Base-by-base conservation (phyloP, 2,329 filamentous ascomycete genomes). In the Ascochyta fabae region DNA sequence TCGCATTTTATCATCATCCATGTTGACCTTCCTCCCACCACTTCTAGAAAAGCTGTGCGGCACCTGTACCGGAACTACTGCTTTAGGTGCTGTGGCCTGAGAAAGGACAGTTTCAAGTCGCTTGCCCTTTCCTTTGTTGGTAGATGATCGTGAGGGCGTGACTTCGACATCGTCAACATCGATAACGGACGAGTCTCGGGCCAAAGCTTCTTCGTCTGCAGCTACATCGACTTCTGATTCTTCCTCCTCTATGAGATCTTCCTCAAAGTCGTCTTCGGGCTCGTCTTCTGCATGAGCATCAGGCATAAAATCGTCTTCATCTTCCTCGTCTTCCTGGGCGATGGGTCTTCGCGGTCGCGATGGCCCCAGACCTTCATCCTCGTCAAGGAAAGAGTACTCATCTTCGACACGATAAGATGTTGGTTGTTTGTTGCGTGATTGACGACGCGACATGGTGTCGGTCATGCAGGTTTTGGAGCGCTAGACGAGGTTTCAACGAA, bases 241-340 rank as follows among this genome's bases (percentile, higher is more conserved):
- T 15, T 58, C 60, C 19, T 60, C 61, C 13, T 61, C 63, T 9
- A 68, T 68, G 39, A 76, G 69, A 48, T 77, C 74, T 24, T 75
- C 69, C 19, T 78, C 76, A 53, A 73, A 69, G 31, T 59, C 60
- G 13, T 62, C 56, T 12, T 67, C 64, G 3, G 67, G 65, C 4
- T 61, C 67, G 26, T 67, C 70, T 16, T 67, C 63, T 53, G 71
- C 60, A 53, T 66, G 59, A 3, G 53, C 58, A 31, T 64, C 64
- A 3, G 65, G 67, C 55, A 65, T 62, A 36, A 71, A 71, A 16
- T 65, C 64, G 24, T 71, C 70, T 8, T 44, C 58, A 43, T 69
- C 66, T 8, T 69, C 63, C 22, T 66, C 51, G 6, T 64, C 64
- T 10, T 58, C 60, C 10, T 55, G 29, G 7, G 26, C 23, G 12